Evolutionary conservation across 495 filamentous ascomycete species (phyloP).

Genomic region (Aspergillus asperescens): DNA sequence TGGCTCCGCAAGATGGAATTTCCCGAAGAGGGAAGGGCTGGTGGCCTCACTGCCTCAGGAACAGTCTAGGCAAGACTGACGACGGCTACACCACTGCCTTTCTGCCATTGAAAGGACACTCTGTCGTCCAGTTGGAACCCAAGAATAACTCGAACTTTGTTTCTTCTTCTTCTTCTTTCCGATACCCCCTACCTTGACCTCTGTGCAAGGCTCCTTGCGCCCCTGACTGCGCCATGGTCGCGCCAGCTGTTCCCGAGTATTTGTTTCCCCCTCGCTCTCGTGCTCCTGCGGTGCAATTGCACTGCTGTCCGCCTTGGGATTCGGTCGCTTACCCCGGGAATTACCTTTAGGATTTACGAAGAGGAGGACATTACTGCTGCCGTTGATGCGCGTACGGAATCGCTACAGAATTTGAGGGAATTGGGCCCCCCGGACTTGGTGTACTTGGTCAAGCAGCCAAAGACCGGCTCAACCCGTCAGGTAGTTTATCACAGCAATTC

Average conservation of each 20-base stretch:
- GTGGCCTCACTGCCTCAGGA: slow-evolving; percentile 23
- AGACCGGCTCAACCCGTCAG: slow-evolving; percentile 47
- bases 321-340: slow-evolving; percentile 18
- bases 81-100: slow-evolving; percentile 9
- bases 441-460: slow-evolving; percentile 84
- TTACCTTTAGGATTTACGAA: slow-evolving; percentile 71
- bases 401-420: slow-evolving; percentile 76
- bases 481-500: slow-evolving; percentile 23
- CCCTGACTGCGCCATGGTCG: slow-evolving; percentile 62
- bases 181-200: not conserved
- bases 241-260: slow-evolving; percentile 85
- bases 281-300: slow-evolving; percentile 30
- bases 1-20: slow-evolving; percentile 13
- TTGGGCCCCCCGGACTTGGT: slow-evolving; percentile 93
- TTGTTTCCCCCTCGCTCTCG: slow-evolving; percentile 33
- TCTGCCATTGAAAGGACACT: not conserved
- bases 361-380: slow-evolving; percentile 78
- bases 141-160: not conserved
- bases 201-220: slow-evolving; percentile 15
- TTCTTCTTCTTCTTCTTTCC: slow-evolving; percentile 6
- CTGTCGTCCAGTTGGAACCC: slow-evolving; percentile 1
- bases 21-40: slow-evolving; percentile 30
- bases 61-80: slow-evolving; percentile 19
- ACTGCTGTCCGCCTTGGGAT: slow-evolving; percentile 3
- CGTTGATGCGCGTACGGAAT: slow-evolving; percentile 84